phyloP scores from a whole-genome alignment of 2,329 filamentous ascomycete genomes.

The Plectosphaerella sp. region DNA sequence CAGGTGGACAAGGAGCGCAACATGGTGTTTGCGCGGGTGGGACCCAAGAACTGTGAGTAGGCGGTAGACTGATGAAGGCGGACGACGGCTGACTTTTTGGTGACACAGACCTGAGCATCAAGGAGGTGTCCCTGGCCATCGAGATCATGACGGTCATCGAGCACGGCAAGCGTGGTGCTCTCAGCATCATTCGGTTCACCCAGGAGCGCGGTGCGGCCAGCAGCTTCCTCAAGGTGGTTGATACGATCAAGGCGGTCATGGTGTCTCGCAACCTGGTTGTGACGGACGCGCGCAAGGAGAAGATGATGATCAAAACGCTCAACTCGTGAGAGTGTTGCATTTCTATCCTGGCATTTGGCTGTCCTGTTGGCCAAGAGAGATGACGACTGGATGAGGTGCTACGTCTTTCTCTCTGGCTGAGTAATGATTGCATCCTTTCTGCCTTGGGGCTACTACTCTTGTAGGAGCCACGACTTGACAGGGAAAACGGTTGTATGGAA shows the following conservation, averaged over 20 bases:
- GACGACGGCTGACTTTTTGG: conserved; percentile 11
- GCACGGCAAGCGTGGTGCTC: conserved; percentile 69
- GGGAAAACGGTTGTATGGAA: no score
- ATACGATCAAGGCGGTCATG: conserved; percentile 69
- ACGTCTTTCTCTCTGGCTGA: no score
- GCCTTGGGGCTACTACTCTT: no score
- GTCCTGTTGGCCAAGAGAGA: no score
- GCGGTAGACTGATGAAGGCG: neutral
- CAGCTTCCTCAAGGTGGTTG: conserved; percentile 79
- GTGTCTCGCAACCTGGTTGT: conserved; percentile 63
- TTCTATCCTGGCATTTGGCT: no score
- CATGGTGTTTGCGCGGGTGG: conserved; percentile 74
- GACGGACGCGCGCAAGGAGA: conserved; percentile 58
- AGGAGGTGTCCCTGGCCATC: conserved; percentile 80
- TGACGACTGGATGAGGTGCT: no score
- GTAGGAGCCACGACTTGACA: no score
- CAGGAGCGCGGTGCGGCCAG: conserved; percentile 90
- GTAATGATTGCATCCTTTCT: no score
- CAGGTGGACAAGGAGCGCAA: conserved; percentile 74
- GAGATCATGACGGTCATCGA: conserved; percentile 89
- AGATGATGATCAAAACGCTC: conserved; percentile 70
- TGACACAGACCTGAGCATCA: conserved; percentile 66
- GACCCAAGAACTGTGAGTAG: conserved; percentile 69
- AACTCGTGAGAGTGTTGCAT: conserved; percentile 34
- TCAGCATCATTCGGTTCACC: conserved; percentile 80